Evolutionary conservation across 163 green algal genomes (phyloP), one percentile per base, ranked within the genome.

Genomic region (Prototheca wickerhamii): DNA sequence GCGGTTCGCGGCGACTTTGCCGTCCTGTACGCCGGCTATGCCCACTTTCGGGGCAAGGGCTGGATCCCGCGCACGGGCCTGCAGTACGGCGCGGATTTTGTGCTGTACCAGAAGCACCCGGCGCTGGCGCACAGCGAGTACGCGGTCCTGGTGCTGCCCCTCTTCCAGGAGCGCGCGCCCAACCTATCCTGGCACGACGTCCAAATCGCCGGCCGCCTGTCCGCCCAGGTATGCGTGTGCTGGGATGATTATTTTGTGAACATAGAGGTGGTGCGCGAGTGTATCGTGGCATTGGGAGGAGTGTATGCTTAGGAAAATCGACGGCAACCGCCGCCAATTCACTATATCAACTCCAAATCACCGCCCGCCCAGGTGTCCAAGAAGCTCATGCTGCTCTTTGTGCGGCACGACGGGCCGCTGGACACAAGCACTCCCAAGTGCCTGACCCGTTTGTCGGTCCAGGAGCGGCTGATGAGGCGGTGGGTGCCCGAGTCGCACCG

Each of bases 101-200:
- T 87, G 54, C 59, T 87, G 29, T 87, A 87, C 54, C 65, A 82
- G 35, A 49, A 63, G 43, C 81, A 87, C 63, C 81, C 81, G 20
- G 71, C 76, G 18, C 30, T 72, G 21, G 40, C 68, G 3, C 81
- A 87, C 61, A 79, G 71, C 5, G 65, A 79, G 33, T 76, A 78
- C 26, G 74, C 71, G 8, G 74, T 84, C 1, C 20, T 77, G 3
- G 65, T 84, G 4, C 18, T 85, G 59, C 79, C 77, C 33, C 55
- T 70, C 49, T 4, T 21, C 3, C 30, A 30, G 31, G 58, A 61
- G n/a, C 32, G 54, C 4, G 60, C 46, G 33, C 53, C 52, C 1
- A 12, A 37, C 10, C 33, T 76, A 25, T 56, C 33, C 29, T 82
- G 75, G 74, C 65, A 80, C 55, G 64, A 77, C 49, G 18, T 84